Base-by-base conservation (phyloP, 225 moss, liverwort and hornwort species). In the Marchantia polymorpha region DNA sequence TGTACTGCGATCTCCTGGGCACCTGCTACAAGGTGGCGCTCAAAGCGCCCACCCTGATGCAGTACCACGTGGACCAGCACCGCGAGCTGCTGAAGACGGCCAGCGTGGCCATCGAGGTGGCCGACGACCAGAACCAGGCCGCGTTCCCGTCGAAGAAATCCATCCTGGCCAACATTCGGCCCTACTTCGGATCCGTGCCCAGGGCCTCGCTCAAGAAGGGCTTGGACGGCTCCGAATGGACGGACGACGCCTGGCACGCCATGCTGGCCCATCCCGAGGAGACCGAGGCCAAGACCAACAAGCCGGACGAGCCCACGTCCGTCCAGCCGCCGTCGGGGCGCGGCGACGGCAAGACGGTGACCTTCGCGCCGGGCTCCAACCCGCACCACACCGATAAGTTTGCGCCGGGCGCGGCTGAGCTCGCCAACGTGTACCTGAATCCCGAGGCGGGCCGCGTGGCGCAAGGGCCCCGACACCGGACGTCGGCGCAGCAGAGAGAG, bases 41-140 rank as follows among this genome's bases (percentile, higher is more conserved):
- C 67, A 85, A 92, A 83, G 90, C 92, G 54, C 87, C 94, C 7
- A 97, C 97, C 3, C 85, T 97, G 10, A 82, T 93, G 66, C 97
- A 93, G 16, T 90, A 92, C 78, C 97, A 97, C 83, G 87, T 97
- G 15, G 93, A 97, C 67, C 93, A 97, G 84, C 97, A 97, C 49
- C 87, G 97, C 10, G 97, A 94, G 81, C 86, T 93, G 68, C 77
- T 97, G 16, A 97, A 93, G 79, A 86, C 90, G 4, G 84, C 94
- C n/a, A 85, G 90, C 30, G 90, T 90, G 3, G 93, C 90, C 76
- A 79, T 91, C 52, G 86, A 93, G 71, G 87, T 89, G 86, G 91
- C 88, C 31, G 83, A 72, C 19, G 74, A 88, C 60, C 80, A 85
- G 60, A 71, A 51, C 10, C 70, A 51, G 22, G 47, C 79, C 23